These are phyloP conservation scores for Jatropha multifida DNA, from an alignment of 441 rosid species.

Conservation along the genomic window DNA sequence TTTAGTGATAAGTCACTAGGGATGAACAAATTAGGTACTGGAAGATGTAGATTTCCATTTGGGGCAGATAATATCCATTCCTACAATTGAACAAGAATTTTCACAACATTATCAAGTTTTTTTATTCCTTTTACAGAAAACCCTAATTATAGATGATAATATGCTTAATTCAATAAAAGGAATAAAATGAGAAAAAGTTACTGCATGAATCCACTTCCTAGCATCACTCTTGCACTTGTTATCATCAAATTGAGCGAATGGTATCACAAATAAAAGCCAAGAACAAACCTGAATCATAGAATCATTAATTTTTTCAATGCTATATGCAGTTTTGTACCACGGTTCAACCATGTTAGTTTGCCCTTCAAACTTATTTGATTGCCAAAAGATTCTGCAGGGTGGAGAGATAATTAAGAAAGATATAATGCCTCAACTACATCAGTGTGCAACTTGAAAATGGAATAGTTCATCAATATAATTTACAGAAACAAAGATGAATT, in stretches of 20 bases:
- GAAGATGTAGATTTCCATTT: conserved; percentile 61
- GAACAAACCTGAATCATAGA: conserved; percentile 59
- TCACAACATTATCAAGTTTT: too few relatives aligned
- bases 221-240: neutral
- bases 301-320: conserved; percentile 53
- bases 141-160: neutral
- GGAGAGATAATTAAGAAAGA: conserved; percentile 23
- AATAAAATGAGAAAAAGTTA: neutral
- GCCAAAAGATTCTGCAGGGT: conserved; percentile 80
- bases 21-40: conserved; percentile 62
- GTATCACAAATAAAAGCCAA: conserved; percentile 11
- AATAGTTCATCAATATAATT: neutral
- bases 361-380: conserved; percentile 84
- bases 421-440: conserved; percentile 48
- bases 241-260: conserved; percentile 4
- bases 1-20: conserved; percentile 80
- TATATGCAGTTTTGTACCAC: conserved; percentile 85
- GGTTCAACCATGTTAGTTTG: conserved; percentile 73
- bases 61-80: conserved; percentile 73
- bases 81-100: conserved; percentile 34
- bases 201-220: neutral
- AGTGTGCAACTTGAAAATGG: neutral
- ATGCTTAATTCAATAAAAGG: neutral
- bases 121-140: neutral
- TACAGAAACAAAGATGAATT: neutral